phyloP scores from a whole-genome alignment of 2,329 filamentous ascomycete genomes.

The Sporothrix schenckii region DNA sequence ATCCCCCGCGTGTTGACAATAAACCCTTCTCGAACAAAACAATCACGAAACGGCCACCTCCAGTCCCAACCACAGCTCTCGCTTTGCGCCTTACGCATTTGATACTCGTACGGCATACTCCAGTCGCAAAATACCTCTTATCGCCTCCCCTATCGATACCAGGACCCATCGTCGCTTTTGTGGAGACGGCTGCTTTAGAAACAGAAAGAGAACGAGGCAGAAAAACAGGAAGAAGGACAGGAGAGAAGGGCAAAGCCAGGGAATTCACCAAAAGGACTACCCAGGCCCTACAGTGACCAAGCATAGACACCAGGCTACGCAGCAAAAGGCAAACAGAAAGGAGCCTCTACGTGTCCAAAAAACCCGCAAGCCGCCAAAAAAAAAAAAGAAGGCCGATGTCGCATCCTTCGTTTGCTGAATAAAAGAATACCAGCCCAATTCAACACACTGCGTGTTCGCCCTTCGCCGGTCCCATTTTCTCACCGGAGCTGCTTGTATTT shows the following conservation, averaged over 20 bases:
- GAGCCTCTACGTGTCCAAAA: not conserved
- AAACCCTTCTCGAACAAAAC: not conserved
- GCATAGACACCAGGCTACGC: slow-evolving; percentile 9
- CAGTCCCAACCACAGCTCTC: slow-evolving; percentile 11
- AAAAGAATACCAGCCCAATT: slow-evolving; percentile 18
- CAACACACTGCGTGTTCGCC: not conserved
- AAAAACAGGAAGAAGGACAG: slow-evolving; percentile 2
- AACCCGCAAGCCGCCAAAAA: not conserved
- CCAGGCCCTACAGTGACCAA: not conserved
- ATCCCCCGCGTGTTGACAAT: not conserved
- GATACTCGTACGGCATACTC: slow-evolving; percentile 1
- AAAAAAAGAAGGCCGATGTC: slow-evolving; percentile 25
- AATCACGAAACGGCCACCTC: not conserved
- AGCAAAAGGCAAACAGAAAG: not conserved
- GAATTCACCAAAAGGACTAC: slow-evolving; percentile 13
- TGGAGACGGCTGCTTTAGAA: slow-evolving; percentile 17
- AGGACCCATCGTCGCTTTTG: slow-evolving; percentile 23
- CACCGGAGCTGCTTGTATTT: no score
- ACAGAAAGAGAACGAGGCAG: slow-evolving; percentile 1
- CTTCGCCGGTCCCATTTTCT: not conserved
- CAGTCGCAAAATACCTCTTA: slow-evolving; percentile 18
- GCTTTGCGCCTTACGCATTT: slow-evolving; percentile 4
- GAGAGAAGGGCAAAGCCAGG: not conserved
- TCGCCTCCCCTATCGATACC: slow-evolving; percentile 3
- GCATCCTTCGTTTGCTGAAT: slow-evolving; percentile 27